Evolutionary conservation across 768 basidiomycete genomes (phyloP), one percentile per base, ranked within the genome.

Genomic region (Leccinum uliginosum): DNA sequence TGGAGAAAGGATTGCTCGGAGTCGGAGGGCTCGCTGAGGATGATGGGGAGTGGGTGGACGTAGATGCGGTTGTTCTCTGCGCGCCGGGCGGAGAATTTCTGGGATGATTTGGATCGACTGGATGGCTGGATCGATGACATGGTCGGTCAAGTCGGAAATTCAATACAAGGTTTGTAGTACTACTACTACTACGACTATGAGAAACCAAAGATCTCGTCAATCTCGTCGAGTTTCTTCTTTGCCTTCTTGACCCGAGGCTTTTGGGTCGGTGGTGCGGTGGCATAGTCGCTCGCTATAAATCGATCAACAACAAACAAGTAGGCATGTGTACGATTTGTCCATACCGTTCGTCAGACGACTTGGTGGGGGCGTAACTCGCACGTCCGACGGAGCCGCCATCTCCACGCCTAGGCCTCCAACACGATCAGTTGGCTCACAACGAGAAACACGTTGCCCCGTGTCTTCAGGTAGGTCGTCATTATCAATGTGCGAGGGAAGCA

Each of bases 51-150:
- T 0, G 87, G 85, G 56, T 87, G 73, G 0, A 78, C 84, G 57
- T 92, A 90, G 47, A 86, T 80, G 51, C 76, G 74, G 67, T 89
- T 85, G 63, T 83, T 87, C 65, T 91, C 86, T 26, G 78, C 73
- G 48, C 81, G 79, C 15, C 78, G 76, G 38, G 77, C 78, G 17
- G 80, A 79, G 5, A 75, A 76, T 73, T 90, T 91, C 21, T 62
- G 59, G 35, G 69, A 59, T 6, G 53, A 73, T 70, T 67, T 78
- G 40, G 76, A 59, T 9, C 73, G 75, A 44, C 64, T 70, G 58
- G 65, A 70, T 45, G 78, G 76, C 9, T 74, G 73, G 43, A 80
- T 77, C 58, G 76, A 72, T 80, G 84, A 79, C 55, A 53, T 48
- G 56, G 54, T 49, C n/a, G 8, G 23, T 53, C 51, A 24, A 11